Evolutionary conservation across 179 eudicot genomes (phyloP).

Genomic region (Vitellaria paradoxa): DNA sequence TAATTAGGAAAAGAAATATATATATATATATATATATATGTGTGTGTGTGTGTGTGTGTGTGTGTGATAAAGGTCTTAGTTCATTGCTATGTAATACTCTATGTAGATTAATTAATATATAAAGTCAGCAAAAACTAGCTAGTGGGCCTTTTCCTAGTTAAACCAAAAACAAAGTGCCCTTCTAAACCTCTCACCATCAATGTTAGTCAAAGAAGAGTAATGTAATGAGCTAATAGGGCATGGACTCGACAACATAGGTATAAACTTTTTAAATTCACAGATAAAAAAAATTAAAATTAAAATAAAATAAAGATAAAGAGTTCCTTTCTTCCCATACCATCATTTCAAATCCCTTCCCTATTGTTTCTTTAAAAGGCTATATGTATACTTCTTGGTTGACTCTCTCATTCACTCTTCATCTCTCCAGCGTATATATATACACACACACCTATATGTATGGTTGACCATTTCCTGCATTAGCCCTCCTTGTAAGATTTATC

Average conservation of each 20-base stretch:
- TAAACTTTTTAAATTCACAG: too few species aligned
- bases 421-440: neutral
- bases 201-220: neutral
- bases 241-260: neutral
- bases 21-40: too few species aligned
- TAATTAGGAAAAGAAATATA: too few species aligned
- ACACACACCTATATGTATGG: neutral
- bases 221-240: constrained; percentile 9
- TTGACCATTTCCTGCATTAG: constrained; percentile 2
- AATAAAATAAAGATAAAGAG: neutral
- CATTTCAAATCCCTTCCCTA: constrained; percentile 6
- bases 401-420: neutral
- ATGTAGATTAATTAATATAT: too few species aligned
- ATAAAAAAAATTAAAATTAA: too few species aligned
- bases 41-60: too few species aligned
- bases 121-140: too few species aligned
- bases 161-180: constrained; percentile 3
- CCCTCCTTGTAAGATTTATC: neutral
- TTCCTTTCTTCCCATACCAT: neutral
- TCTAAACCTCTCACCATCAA: constrained; percentile 3
- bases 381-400: neutral
- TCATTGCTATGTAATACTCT: too few species aligned
- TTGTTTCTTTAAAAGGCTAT: neutral
- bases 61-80: too few species aligned
- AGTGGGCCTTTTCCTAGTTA: neutral